phyloP scores from a whole-genome alignment of 1,284 basidiomycete species.

The Anthracocystis panici-leucophaei region DNA sequence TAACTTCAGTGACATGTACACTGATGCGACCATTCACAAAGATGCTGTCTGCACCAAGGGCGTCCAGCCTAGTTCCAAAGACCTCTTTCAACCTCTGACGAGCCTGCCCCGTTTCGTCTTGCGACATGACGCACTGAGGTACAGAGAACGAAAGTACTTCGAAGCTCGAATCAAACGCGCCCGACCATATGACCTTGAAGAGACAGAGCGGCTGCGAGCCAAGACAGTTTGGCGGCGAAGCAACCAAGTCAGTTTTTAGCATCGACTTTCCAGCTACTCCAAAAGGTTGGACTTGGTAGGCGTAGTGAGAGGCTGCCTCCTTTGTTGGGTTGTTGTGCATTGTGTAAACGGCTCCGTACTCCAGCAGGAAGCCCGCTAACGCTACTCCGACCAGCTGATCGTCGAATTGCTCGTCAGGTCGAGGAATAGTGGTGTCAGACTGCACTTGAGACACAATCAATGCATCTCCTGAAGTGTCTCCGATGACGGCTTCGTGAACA shows the following conservation, averaged over 20 bases:
- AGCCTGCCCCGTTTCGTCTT: background rate
- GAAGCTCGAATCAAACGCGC: background rate
- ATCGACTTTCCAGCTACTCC: background rate
- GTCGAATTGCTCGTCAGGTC: background rate
- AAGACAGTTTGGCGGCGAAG: constrained; percentile 27
- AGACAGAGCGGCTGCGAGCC: constrained; percentile 19
- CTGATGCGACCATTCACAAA: constrained; percentile 13
- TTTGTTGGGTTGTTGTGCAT: constrained; percentile 4
- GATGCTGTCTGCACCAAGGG: background rate
- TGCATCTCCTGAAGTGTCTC: background rate
- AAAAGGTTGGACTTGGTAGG: constrained; percentile 15
- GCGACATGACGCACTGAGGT: constrained; percentile 10
- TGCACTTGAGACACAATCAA: constrained; percentile 9
- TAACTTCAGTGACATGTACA: constrained; percentile 7
- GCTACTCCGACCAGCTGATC: constrained; percentile 19
- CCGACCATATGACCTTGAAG: constrained; percentile 14
- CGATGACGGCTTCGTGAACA: constrained; percentile 1
- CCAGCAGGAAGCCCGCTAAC: constrained; percentile 30
- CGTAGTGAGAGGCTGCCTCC: background rate
- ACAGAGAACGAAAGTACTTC: constrained; percentile 33
- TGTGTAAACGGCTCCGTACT: constrained; percentile 32
- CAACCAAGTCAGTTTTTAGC: constrained; percentile 4
- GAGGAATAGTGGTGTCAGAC: background rate
- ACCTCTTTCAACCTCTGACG: background rate
- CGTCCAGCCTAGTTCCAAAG: constrained; percentile 13